phyloP scores from a whole-genome alignment of 2,329 filamentous ascomycete genomes.

The Cladophialophora immunda region DNA sequence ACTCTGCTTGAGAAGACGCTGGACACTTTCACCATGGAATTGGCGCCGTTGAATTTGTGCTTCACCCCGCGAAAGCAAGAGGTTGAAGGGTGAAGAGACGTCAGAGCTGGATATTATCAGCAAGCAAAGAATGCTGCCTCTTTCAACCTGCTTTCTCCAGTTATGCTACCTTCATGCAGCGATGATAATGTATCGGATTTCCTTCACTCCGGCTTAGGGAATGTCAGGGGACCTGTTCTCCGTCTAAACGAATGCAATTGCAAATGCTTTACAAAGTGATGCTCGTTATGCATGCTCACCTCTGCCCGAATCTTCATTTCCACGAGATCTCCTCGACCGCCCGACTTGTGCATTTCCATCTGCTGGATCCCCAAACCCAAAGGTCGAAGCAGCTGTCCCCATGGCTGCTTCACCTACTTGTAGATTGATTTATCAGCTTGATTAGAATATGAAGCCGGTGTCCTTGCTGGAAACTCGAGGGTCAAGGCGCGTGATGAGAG shows the following conservation, averaged over 20 bases:
- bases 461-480: background rate
- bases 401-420: no score
- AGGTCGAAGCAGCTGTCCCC: background rate
- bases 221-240: background rate
- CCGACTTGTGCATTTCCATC: no score
- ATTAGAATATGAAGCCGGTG: background rate
- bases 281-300: background rate
- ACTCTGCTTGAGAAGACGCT: constrained; percentile 23
- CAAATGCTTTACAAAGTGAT: background rate
- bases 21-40: constrained; percentile 31
- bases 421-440: constrained; percentile 20
- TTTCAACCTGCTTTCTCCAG: background rate
- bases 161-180: background rate
- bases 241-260: no score
- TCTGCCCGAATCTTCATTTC: no score
- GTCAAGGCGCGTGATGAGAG: background rate
- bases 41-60: constrained; percentile 16
- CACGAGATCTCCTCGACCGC: no score
- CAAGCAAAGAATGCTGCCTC: background rate
- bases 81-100: background rate
- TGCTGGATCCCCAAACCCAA: no score
- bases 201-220: background rate
- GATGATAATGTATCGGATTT: background rate
- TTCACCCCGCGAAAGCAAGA: constrained; percentile 4
- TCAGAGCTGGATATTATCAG: background rate